phyloP scores from a whole-genome alignment of 805 yeast genomes.

The Ogataea pilisensis region DNA sequence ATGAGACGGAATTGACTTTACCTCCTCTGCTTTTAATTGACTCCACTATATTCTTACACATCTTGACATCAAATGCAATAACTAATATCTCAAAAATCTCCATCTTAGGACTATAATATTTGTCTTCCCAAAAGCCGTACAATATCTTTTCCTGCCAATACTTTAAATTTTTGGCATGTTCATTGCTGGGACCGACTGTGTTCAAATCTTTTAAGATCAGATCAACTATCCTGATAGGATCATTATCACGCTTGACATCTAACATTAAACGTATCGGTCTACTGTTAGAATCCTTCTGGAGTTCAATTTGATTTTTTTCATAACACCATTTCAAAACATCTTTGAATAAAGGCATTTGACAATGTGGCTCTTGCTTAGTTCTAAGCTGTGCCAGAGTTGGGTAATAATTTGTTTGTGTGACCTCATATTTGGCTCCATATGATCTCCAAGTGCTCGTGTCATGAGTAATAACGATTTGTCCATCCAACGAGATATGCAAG shows the following conservation, averaged over 20 bases:
- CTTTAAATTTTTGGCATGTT: conserved; percentile 9
- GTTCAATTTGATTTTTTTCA: conserved; percentile 39
- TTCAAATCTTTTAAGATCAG: conserved; percentile 23
- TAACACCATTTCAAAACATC: conserved; percentile 32
- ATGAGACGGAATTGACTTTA: conserved; percentile 20
- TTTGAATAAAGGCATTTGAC: conserved; percentile 29
- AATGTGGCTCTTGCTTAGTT: conserved; percentile 31
- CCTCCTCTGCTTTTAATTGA: conserved; percentile 18
- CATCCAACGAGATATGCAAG: conserved; percentile 34
- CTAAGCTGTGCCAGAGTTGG: conserved; percentile 26
- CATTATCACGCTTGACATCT: conserved; percentile 32
- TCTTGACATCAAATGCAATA: conserved; percentile 27
- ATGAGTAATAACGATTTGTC: conserved; percentile 32
- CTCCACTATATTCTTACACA: conserved; percentile 20
- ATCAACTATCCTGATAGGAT: conserved; percentile 25
- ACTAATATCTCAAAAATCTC: conserved; percentile 25
- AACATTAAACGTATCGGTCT: conserved; percentile 36
- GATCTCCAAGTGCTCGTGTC: conserved; percentile 31
- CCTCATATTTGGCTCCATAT: conserved; percentile 27
- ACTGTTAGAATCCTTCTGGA: conserved; percentile 15
- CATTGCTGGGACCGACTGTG: conserved; percentile 10
- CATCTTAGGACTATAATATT: conserved; percentile 27
- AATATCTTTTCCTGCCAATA: conserved; percentile 33
- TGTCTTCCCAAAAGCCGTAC: conserved; percentile 35
- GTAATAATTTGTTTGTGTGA: conserved; percentile 25